Evolutionary conservation across 1,139 yeast genomes (phyloP).

Genomic region (Diutina ranongensis): DNA sequence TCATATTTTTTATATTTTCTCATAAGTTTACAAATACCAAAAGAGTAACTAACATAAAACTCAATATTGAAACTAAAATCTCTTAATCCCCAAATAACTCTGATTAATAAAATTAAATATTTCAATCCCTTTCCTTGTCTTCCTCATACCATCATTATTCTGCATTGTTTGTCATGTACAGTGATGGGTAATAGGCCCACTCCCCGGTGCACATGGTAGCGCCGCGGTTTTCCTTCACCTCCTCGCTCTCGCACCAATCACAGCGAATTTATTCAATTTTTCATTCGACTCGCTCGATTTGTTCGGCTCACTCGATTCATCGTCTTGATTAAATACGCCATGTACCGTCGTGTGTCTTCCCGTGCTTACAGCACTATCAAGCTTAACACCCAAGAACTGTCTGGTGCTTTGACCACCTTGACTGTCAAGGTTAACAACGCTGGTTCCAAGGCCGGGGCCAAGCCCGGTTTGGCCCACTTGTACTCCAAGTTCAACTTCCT

Average conservation of each 20-base stretch:
- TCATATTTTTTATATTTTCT: too few relatives aligned
- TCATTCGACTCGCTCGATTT: neutral
- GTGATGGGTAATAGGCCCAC: too few relatives aligned
- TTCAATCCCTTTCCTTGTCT: neutral
- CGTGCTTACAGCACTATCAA: slow-evolving; percentile 42
- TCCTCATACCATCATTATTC: neutral
- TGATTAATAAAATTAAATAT: neutral
- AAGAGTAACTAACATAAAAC: too few relatives aligned
- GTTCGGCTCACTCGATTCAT: neutral
- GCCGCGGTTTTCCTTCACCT: neutral
- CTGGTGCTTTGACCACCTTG: slow-evolving; percentile 54
- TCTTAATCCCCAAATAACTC: neutral
- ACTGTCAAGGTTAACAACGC: slow-evolving; percentile 69
- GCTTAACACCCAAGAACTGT: slow-evolving; percentile 34
- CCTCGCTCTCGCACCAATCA: slow-evolving; percentile 5
- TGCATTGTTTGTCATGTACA: too few relatives aligned
- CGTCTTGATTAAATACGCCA: slow-evolving; percentile 10
- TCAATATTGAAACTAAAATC: too few relatives aligned
- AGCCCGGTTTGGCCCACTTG: slow-evolving; percentile 80
- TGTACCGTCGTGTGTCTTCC: slow-evolving; percentile 34
- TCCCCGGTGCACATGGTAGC: slow-evolving; percentile 4
- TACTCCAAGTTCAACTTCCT: slow-evolving; percentile 78
- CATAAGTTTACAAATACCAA: too few relatives aligned
- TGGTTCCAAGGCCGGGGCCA: slow-evolving; percentile 65
- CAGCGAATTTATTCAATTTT: neutral